Evolutionary conservation across 768 basidiomycete genomes (phyloP).

Genomic region (Phlebiopsis gigantea): DNA sequence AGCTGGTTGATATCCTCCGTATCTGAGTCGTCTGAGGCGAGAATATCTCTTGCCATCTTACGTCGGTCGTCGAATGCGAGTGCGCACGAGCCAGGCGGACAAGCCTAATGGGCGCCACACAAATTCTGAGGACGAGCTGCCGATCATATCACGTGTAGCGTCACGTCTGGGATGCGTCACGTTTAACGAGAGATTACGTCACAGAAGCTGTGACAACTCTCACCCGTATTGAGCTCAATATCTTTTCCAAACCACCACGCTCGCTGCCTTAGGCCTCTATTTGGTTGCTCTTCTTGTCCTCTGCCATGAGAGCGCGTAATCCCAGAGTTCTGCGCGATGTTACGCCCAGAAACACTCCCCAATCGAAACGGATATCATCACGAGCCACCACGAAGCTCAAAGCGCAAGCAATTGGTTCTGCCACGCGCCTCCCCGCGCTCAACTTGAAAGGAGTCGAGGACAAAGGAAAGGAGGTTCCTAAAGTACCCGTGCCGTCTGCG

Average conservation of each 20-base stretch:
- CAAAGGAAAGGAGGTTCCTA: neutral
- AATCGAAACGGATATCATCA: constrained; percentile 9
- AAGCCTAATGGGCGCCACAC: neutral
- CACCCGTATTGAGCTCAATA: too few relatives aligned
- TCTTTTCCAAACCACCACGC: too few relatives aligned
- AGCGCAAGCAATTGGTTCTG: neutral
- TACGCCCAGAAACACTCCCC: constrained; percentile 23
- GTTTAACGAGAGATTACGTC: neutral
- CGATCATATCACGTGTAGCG: neutral
- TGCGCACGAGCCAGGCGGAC: neutral
- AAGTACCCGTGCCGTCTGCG: neutral
- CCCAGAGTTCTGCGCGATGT: constrained; percentile 20
- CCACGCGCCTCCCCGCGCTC: constrained; percentile 12
- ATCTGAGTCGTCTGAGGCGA: constrained; percentile 30
- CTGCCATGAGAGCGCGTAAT: constrained; percentile 10
- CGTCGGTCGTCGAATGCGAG: neutral
- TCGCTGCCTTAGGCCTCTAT: too few relatives aligned
- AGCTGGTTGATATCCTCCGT: constrained; percentile 40
- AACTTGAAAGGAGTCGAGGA: constrained; percentile 2
- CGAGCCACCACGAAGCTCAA: neutral
- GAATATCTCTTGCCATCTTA: constrained; percentile 8
- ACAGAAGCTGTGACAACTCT: neutral
- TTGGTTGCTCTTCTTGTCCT: too few relatives aligned
- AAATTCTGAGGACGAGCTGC: constrained; percentile 2
- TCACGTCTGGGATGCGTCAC: neutral